Evolutionary conservation across 2,329 filamentous ascomycete species (phyloP).

Genomic region (Penicillium sp.): DNA sequence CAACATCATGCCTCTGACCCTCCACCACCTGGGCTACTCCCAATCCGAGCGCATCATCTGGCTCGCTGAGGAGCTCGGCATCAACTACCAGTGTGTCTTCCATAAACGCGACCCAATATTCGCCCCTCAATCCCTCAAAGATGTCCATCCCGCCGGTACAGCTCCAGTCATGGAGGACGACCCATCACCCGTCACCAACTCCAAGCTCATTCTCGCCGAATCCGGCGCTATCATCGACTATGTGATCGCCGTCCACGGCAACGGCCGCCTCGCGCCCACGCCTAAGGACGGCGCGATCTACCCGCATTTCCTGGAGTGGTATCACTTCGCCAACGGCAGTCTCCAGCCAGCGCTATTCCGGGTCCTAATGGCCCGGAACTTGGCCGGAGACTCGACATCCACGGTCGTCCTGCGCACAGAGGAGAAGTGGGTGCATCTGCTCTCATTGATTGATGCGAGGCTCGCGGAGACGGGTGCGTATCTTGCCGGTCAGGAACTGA

Average conservation of each 20-base stretch:
- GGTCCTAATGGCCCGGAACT: constrained; percentile 12
- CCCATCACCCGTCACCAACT: constrained; percentile 18
- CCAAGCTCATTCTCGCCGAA: constrained; percentile 18
- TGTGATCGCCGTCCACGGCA: constrained; percentile 19
- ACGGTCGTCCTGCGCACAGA: constrained; percentile 5
- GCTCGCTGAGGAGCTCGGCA: constrained; percentile 24
- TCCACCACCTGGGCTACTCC: constrained; percentile 22
- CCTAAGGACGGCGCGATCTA: constrained; percentile 22
- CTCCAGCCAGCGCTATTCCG: constrained; percentile 18
- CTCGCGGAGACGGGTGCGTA: constrained; percentile 21
- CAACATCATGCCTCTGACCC: constrained; percentile 19
- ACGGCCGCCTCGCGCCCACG: constrained; percentile 16
- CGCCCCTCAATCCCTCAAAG: constrained; percentile 21
- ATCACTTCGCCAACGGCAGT: constrained; percentile 22
- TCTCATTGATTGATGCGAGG: constrained; percentile 17
- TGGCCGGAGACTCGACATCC: constrained; percentile 7
- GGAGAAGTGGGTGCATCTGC: constrained; percentile 9
- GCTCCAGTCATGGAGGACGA: constrained; percentile 25
- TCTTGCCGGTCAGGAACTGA: constrained; percentile 20
- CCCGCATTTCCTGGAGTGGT: constrained; percentile 22
- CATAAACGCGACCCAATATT: constrained; percentile 24
- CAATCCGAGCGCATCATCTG: constrained; percentile 28
- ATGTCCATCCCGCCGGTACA: constrained; percentile 21
- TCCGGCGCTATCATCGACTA: constrained; percentile 24
- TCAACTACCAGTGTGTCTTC: constrained; percentile 19